Conservation (phyloP, 1,139 yeast genomes). For the Citeromyces hawaiiensis region DNA sequence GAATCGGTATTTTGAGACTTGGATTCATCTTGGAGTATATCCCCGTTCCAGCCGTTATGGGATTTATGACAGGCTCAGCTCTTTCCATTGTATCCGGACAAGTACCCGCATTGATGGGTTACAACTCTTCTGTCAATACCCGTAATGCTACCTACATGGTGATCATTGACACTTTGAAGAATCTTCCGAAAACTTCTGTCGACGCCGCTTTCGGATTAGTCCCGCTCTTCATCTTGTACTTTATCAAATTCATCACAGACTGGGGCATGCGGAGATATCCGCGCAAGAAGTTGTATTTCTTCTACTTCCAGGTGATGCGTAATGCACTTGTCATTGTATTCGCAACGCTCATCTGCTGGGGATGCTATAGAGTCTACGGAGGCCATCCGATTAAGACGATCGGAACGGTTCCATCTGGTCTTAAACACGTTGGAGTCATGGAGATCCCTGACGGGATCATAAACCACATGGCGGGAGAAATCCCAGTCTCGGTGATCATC, state of each 20-base stretch:
- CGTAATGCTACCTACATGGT: constrained; percentile 60
- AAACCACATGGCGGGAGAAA: constrained; percentile 51
- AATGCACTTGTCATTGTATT: constrained; percentile 72
- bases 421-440: constrained; percentile 66
- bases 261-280: constrained; percentile 57
- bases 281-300: constrained; percentile 31
- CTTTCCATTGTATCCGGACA: constrained; percentile 73
- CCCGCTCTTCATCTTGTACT: constrained; percentile 52
- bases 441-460: constrained; percentile 49
- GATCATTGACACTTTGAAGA: constrained; percentile 58
- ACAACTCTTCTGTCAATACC: constrained; percentile 49
- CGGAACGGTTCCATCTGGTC: constrained; percentile 74
- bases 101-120: constrained; percentile 81
- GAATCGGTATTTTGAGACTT: constrained; percentile 67
- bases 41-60: constrained; percentile 86
- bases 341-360: constrained; percentile 65
- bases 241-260: constrained; percentile 49
- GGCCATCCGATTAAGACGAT: constrained; percentile 45
- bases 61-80: constrained; percentile 94
- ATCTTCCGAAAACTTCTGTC: constrained; percentile 48
- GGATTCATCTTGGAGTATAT: constrained; percentile 86
- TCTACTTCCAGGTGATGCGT: constrained; percentile 66
- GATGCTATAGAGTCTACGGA: constrained; percentile 27
- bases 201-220: constrained; percentile 89
- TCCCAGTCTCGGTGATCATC: constrained; percentile 78